Evolutionary conservation across 1,284 basidiomycete genomes (phyloP), one percentile per base, ranked within the genome.

Genomic region (Salmacisia buchloeana): DNA sequence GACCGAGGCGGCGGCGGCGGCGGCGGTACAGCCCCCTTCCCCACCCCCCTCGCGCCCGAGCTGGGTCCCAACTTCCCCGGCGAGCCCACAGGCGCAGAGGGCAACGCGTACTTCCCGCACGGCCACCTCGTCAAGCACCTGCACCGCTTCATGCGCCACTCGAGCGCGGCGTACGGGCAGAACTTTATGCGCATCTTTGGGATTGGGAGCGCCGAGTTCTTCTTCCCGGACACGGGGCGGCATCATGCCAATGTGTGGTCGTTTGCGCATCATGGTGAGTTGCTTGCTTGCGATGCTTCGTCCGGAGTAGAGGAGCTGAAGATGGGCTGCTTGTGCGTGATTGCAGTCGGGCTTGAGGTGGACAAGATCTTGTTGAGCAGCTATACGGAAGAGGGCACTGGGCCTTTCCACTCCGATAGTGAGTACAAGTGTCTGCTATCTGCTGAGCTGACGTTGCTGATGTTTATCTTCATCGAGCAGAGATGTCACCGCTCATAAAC

Each of bases 361-460:
- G 82, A 84, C 58, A 75, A 79, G 54, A 73, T 84, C 34, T 68
- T 84, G 13, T 80, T 84, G n/a, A 82, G 82, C 27, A 82, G 82
- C 23, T 84, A 81, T 63, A 80, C 81, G 6, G 83, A 81, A 25
- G 70, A 64, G 10, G 46, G 60, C 1, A 60, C 72, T 10, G 68
- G 71, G 3, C 72, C 75, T 1, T 64, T 74, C 31, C 64, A 79
- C 63, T 62, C 72, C 2, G 52, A 68, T 12, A 62, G 68, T 10
- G 64, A 69, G 62, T 66, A n/a, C n/a, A n/a, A n/a, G n/a, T n/a
- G n/a, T n/a, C n/a, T 67, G 27, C 52, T 70, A 33, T 68, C 63
- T 31, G 64, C 69, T 2, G 67, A 70, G 58, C n/a, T n/a, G n/a
- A n/a, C n/a, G n/a, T n/a, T n/a, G n/a, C n/a, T n/a, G n/a, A n/a